Conservation (phyloP, 495 filamentous ascomycete species). For the Penicillium pancosmium region DNA sequence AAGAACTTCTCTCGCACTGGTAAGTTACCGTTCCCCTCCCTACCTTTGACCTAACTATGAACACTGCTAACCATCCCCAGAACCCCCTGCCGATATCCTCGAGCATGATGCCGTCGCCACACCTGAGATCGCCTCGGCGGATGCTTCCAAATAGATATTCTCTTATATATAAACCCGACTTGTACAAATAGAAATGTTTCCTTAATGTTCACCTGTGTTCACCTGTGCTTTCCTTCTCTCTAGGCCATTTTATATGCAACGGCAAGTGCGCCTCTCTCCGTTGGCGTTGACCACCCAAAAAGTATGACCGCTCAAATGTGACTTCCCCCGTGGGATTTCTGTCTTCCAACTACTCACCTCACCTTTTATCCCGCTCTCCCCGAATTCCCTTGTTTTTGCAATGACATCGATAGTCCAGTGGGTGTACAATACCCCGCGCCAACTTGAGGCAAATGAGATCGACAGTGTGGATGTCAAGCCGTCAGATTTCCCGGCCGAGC, state of each 20-base stretch:
- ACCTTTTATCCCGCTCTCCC: background rate
- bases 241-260: too few species aligned
- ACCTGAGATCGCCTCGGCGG: slow-evolving; percentile 24
- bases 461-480: background rate
- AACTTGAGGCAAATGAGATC: background rate
- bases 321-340: background rate
- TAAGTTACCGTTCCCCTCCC: slow-evolving; percentile 34
- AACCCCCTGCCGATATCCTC: slow-evolving; percentile 60
- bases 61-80: slow-evolving; percentile 41
- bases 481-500: background rate
- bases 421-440: background rate
- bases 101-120: slow-evolving; percentile 41
- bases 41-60: background rate
- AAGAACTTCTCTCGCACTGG: slow-evolving; percentile 77
- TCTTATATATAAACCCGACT: slow-evolving; percentile 29
- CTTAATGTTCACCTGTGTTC: slow-evolving; percentile 5
- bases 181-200: slow-evolving; percentile 42
- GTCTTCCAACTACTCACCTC: background rate
- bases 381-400: background rate
- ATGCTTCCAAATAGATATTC: slow-evolving; percentile 50
- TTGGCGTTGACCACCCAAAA: too few species aligned
- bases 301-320: background rate
- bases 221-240: background rate
- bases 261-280: background rate
- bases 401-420: background rate